A percentile compares a stretch with the other conserved stretches of the same genome.
Evolutionary conservation across 2,329 filamentous ascomycete genomes (phyloP).

Genomic region (Colletotrichum eremochloae): DNA sequence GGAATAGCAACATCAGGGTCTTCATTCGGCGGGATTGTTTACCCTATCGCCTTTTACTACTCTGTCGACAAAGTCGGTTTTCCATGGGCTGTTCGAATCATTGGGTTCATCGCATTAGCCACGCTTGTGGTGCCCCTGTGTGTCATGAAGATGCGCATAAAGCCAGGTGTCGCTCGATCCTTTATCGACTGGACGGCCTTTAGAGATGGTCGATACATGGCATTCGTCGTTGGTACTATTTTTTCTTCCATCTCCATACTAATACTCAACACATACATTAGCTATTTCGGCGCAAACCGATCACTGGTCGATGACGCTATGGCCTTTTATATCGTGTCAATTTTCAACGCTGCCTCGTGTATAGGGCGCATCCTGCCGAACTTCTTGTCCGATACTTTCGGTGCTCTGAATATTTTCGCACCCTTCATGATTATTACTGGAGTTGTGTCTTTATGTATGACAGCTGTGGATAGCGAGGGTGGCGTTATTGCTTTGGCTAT

Average conservation of each 20-base stretch:
- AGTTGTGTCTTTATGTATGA: constrained; percentile 52
- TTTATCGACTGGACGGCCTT: constrained; percentile 52
- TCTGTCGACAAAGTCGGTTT: constrained; percentile 46
- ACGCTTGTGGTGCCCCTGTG: constrained; percentile 43
- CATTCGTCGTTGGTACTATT: constrained; percentile 50
- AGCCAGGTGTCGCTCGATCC: constrained; percentile 44
- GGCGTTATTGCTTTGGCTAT: constrained; percentile 53
- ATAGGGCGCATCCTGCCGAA: constrained; percentile 55
- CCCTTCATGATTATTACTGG: constrained; percentile 48
- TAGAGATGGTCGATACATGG: constrained; percentile 50
- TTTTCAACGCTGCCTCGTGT: constrained; percentile 53
- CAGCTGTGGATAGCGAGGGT: constrained; percentile 50
- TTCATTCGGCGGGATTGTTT: constrained; percentile 45
- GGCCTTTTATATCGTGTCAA: constrained; percentile 56
- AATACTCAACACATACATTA: constrained; percentile 56
- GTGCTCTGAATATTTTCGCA: constrained; percentile 53
- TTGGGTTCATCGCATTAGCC: constrained; percentile 49
- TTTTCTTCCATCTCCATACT: constrained; percentile 57
- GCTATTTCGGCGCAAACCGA: constrained; percentile 51
- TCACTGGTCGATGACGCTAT: constrained; percentile 49
- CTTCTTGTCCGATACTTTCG: constrained; percentile 52
- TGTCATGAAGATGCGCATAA: constrained; percentile 48
- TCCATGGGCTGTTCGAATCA: constrained; percentile 47
- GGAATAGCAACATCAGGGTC: constrained; percentile 48
- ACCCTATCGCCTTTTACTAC: constrained; percentile 23